Percentiles rank a stretch among this genome's conserved stretches.
Evolutionary conservation across 805 yeast species (phyloP).

Genomic region (Torulaspora franciscae): DNA sequence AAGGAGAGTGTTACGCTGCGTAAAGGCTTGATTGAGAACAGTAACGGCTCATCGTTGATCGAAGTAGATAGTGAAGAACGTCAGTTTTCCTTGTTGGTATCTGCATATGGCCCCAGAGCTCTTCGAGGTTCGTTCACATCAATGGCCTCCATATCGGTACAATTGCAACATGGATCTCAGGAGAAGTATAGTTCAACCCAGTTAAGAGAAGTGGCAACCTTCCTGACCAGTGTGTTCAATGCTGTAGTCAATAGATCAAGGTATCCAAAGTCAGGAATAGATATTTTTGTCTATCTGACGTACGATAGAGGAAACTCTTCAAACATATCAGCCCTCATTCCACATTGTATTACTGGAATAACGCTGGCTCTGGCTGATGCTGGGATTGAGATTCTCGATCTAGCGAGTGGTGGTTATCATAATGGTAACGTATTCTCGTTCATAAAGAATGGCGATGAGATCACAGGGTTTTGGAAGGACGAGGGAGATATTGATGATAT

Average conservation of each 20-base stretch:
- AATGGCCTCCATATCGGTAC: conserved; percentile 59
- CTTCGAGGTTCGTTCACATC: conserved; percentile 66
- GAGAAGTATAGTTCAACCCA: conserved; percentile 26
- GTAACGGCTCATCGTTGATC: conserved; percentile 77
- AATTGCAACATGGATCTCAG: conserved; percentile 36
- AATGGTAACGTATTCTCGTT: conserved; percentile 46
- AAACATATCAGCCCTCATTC: conserved; percentile 38
- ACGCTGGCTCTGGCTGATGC: conserved; percentile 79
- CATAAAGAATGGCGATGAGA: conserved; percentile 51
- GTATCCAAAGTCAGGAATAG: conserved; percentile 89
- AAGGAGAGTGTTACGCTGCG: conserved; percentile 38
- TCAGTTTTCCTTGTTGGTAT: conserved; percentile 48
- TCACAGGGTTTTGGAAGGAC: conserved; percentile 58
- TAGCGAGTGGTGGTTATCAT: conserved; percentile 61
- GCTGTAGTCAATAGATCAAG: conserved; percentile 47
- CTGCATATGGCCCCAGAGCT: conserved; percentile 89
- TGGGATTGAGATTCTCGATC: conserved; percentile 71
- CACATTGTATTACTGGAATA: conserved; percentile 39
- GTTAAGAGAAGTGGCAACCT: conserved; percentile 42
- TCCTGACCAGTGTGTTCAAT: conserved; percentile 37
- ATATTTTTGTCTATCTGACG: conserved; percentile 65
- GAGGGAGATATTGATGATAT: conserved; percentile 28
- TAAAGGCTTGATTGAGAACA: conserved; percentile 64
- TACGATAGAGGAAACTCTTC: conserved; percentile 27
- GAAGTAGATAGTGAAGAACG: conserved; percentile 50